phyloP scores from a whole-genome alignment of 306 rosid species.

The Hippophae tibetana region DNA sequence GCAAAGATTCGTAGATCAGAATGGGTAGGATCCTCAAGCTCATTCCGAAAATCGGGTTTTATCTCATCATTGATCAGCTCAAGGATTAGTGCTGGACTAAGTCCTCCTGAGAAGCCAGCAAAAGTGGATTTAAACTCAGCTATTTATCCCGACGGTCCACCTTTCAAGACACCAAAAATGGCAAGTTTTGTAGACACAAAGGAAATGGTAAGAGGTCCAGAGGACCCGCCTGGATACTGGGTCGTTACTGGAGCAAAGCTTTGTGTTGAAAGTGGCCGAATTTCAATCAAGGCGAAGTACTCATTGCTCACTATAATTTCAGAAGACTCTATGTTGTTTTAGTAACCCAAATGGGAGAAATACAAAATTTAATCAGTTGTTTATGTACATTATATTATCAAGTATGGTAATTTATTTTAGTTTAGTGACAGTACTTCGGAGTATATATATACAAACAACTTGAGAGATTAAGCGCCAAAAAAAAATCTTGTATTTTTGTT shows the following conservation, averaged over 20 bases:
- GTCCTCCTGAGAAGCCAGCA: conserved; percentile 32
- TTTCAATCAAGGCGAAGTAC: conserved; percentile 68
- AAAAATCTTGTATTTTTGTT: no score
- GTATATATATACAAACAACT: no score
- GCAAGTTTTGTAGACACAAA: conserved; percentile 51
- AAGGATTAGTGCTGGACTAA: conserved; percentile 50
- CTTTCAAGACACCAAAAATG: conserved; percentile 57
- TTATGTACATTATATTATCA: no score
- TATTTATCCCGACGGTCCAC: conserved; percentile 62
- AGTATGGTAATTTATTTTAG: no score
- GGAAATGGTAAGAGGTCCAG: conserved; percentile 79
- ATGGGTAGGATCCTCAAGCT: conserved; percentile 69
- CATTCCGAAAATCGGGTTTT: conserved; percentile 67
- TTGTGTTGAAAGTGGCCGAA: conserved; percentile 50
- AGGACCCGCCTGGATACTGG: conserved; percentile 85
- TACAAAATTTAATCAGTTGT: no score
- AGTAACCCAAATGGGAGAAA: background rate
- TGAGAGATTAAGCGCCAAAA: no score
- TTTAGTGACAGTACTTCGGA: no score
- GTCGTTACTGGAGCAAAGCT: conserved; percentile 86
- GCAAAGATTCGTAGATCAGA: conserved; percentile 65
- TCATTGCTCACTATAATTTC: conserved; percentile 65
- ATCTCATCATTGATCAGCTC: conserved; percentile 66
- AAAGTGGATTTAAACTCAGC: conserved; percentile 78
- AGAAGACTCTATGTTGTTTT: conserved; percentile 39